Evolutionary conservation across 768 basidiomycete genomes (phyloP), one percentile per base, ranked within the genome.

Genomic region (Lactarius akahatsu): DNA sequence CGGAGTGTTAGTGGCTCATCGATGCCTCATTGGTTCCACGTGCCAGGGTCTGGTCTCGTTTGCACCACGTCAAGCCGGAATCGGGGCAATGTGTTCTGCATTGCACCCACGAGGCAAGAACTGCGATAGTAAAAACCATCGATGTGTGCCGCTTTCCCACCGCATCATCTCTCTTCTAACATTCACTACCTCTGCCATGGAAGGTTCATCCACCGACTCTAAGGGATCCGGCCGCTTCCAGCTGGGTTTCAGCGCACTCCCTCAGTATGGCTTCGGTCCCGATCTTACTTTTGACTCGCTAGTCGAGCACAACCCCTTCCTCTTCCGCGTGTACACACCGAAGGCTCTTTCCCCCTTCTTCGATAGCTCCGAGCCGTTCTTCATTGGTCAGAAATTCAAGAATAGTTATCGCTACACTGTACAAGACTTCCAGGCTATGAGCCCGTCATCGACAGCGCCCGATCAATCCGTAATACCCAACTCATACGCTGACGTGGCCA

Each of bases 251-350:
- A 72, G 65, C 58, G 72, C 69, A 43, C 80, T 90, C 57, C 89
- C 90, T 61, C 91, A 90, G 75, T 87, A 88, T 71, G 90, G 90
- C 61, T 91, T 91, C 73, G 83, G 86, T 52, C 73, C 83, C 54
- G 84, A 88, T 69, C 76, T 82, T 73, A 79, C 85, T 52, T 92
- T 92, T 73, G 82, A 84, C 61, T 78, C 76, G 41, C 83, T 92
- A 54, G 76, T 87, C 69, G 77, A 82, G 61, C 79, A 81, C 62
- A 92, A 91, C 73, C 85, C 83, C 40, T 91, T 90, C 76, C 82
- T 92, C 71, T 92, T 89, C 79, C 89, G 91, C 52, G 85, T 92
- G 16, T 87, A 92, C 74, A 91, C 90, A 40, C 90, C 90, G 34
- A 89, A 86, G 73, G 80, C 82, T 63, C 80, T 77, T 52, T 83